phyloP scores from a whole-genome alignment of 1,284 basidiomycete species.

The Polyporus tsugae region DNA sequence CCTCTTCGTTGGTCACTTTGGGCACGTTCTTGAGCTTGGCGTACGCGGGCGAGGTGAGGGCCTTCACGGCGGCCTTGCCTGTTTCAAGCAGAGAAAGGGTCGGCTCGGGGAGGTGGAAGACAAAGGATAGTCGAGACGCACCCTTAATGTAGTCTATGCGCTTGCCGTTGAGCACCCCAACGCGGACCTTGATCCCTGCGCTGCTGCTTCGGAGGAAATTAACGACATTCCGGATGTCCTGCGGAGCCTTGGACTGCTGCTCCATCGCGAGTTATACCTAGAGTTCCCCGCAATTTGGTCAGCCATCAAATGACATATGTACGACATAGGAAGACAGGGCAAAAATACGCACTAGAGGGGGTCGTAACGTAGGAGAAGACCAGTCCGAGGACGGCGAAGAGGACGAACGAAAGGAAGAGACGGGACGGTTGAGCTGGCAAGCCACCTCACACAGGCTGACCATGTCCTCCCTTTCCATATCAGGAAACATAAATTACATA shows the following conservation, averaged over 20 bases:
- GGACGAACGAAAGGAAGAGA: conserved; percentile 22
- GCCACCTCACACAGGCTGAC: conserved; percentile 29
- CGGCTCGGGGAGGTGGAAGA: conserved; percentile 12
- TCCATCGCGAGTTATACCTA: conserved; percentile 53
- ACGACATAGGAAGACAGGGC: not conserved
- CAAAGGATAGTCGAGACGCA: conserved; percentile 45
- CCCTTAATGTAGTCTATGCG: conserved; percentile 99
- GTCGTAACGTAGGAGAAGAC: conserved; percentile 16
- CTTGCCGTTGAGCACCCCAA: conserved; percentile 93
- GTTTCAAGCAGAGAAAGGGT: conserved; percentile 22
- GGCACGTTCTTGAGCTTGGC: conserved; percentile 89
- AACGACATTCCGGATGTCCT: conserved; percentile 81
- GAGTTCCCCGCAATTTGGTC: conserved; percentile 3
- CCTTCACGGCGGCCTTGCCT: conserved; percentile 95
- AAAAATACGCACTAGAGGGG: conserved; percentile 19
- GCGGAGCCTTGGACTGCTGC: conserved; percentile 79
- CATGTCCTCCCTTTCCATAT: conserved; percentile 30
- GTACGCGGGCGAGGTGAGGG: conserved; percentile 91
- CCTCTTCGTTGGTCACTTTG: conserved; percentile 77
- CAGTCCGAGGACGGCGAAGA: conserved; percentile 24
- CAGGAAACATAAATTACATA: conserved; percentile 28
- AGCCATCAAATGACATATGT: conserved; percentile 2
- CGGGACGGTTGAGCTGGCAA: conserved; percentile 32
- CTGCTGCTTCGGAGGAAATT: conserved; percentile 87
- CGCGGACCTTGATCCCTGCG: conserved; percentile 89